Base-by-base conservation (phyloP, 1,139 yeast species). In the Maudiozyma humilis region DNA sequence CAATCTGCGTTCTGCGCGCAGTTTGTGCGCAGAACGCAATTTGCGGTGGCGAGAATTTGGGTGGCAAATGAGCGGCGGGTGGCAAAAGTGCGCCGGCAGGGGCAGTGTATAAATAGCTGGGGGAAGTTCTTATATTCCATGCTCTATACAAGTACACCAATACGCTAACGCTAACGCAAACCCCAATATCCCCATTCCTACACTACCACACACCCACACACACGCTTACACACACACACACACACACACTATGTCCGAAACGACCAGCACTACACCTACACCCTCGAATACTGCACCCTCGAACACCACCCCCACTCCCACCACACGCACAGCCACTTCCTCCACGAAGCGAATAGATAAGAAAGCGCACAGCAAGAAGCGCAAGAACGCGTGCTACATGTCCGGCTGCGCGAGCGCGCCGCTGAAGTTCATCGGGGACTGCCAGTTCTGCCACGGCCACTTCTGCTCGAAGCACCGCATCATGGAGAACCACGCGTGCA, bases 381-480 rank as follows among this genome's bases (percentile, higher is more conserved):
- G 78, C 27, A 78, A 80, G 65, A 73, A 73, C 62, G 71, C 74
- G 47, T 86, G 95, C 63, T 69, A 79, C 20, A 78, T 78, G 64
- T 67, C 67, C 40, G 63, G 69, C 37, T 87, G 96, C 64, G 69
- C 73, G 29, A 73, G 83, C 14, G 70, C 77, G 3, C 87, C 91
- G 1, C 73, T 86, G 47, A 76, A 94, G 51, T 83, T 87, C 68
- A 93, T 85, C 33, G 96, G 96, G 34, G 88, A 82, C 63, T 88
- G 96, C 64, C 75, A 79, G 46, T 85, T 81, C 59, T 88, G 96
- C 63, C 78, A 79, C 43, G 95, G 95, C 38, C 83, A 82, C 59
- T 87, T 79, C 63, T 87, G 96, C 65, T 84, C 93, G 34, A 82
- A 82, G 59, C 96, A 87, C 66, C 72, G 96, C 48, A 72, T 88